These are phyloP conservation scores for Rhododendron molle DNA, from an alignment of 148 eudicot species.

Conservation along the genomic window DNA sequence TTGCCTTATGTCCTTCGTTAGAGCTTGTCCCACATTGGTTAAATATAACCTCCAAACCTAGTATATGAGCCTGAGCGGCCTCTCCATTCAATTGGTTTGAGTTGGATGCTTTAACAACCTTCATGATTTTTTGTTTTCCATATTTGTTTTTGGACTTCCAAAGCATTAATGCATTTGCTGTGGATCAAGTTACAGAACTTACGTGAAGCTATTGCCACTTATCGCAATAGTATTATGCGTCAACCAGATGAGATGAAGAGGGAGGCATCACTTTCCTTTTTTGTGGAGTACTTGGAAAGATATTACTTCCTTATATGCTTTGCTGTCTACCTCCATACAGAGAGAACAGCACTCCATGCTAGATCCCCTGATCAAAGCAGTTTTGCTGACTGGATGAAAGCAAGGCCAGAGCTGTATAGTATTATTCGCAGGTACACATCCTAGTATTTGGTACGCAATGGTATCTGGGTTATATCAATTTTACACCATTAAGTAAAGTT, in stretches of 20 bases:
- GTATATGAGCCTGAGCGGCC: neutral
- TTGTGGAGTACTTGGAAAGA: slow-evolving; percentile 95
- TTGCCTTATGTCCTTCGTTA: neutral
- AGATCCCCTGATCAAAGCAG: slow-evolving; percentile 46
- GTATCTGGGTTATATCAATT: neutral
- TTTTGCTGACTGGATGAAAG: slow-evolving; percentile 94
- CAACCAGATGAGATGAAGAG: slow-evolving; percentile 96
- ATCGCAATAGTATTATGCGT: slow-evolving; percentile 78
- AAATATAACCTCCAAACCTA: neutral
- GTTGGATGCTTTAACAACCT: neutral
- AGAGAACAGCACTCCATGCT: slow-evolving; percentile 50
- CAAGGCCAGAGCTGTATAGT: slow-evolving; percentile 93
- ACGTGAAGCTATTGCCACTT: slow-evolving; percentile 92
- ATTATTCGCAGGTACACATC: slow-evolving; percentile 73
- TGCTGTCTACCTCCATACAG: slow-evolving; percentile 89
- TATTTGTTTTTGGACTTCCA: neutral
- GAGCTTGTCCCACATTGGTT: neutral
- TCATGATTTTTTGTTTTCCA: neutral
- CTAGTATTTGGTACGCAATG: neutral
- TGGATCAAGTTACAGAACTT: slow-evolving; percentile 55
- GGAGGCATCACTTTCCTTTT: slow-evolving; percentile 86
- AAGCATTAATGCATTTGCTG: neutral
- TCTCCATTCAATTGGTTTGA: neutral
- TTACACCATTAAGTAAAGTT: neutral
- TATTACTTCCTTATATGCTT: slow-evolving; percentile 94